Evolutionary conservation across 306 rosid genomes (phyloP), one percentile per base, ranked within the genome.

Genomic region (Glycine latifolia): DNA sequence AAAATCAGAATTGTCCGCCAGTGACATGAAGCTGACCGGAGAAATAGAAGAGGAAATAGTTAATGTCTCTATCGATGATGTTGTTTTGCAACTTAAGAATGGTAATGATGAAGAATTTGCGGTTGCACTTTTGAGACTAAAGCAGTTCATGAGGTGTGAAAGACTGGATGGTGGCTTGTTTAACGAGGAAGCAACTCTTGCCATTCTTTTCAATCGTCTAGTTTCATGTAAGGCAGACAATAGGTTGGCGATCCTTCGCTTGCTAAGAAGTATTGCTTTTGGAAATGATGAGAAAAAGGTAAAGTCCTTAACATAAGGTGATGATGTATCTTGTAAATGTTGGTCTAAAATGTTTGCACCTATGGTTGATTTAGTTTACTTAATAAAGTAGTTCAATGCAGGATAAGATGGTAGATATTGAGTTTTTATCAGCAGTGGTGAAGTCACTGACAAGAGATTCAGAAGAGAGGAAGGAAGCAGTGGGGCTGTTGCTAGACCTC

Each of bases 401-500:
- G 98, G 97, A 92, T 82, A 90, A 86, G 87, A 90, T 92, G 97
- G 86, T 87, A 15, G 94, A 91, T 41, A 83, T 79, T 26, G 92
- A 78, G 77, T 76, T 81, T 85, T 86, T 94, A 79, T 87, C 97
- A 13, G 79, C 89, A 14, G 68, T 91, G 76, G 98, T 92, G 85
- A 92, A 90, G 85, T 91, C 94, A 55, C 79, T 94, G 78, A 70
- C 88, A 33, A 80, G 97, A 56, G 98, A 92, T 33, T 89, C 81
- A 68, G 95, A 86, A 74, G 98, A 94, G 86, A 88, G 97, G 82
- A 90, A 87, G 73, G 97, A 91, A 86, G 97, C 97, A 20, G 97
- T 86, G 52, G 97, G 92, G 69, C 78, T 94, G 69, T 84, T 94
- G 86, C 72, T 88, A 73, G 89, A 91, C 16, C 97, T 94, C 55